Evolutionary conservation across 345 rosid genomes (phyloP).

Genomic region (Bruguiera sexangula): DNA sequence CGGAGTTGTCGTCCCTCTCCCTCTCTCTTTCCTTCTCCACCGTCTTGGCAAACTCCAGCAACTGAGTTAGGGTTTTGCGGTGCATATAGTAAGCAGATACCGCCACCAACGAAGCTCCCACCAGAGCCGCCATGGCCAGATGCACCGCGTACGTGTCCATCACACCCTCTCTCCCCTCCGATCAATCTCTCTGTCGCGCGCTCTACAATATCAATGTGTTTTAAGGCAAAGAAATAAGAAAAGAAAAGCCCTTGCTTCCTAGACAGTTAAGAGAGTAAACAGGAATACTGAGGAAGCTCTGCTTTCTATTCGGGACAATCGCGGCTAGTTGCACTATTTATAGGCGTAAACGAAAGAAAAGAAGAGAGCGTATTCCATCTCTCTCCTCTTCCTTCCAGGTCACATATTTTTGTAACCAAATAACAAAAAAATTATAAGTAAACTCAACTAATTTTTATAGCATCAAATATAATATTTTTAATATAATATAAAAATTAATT

Average conservation of each 20-base stretch:
- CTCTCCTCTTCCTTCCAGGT: background rate
- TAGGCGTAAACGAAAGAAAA: background rate
- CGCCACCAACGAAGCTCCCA: slow-evolving; percentile 92
- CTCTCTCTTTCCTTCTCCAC: slow-evolving; percentile 53
- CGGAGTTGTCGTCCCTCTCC: slow-evolving; percentile 43
- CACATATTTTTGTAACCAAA: background rate
- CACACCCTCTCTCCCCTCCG: background rate
- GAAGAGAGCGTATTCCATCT: background rate
- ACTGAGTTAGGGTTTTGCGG: slow-evolving; percentile 81
- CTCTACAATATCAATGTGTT: background rate
- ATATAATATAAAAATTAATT: no score
- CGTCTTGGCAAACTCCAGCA: slow-evolving; percentile 84
- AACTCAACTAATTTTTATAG: no score
- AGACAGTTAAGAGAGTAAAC: background rate
- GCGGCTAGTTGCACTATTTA: slow-evolving; percentile 20
- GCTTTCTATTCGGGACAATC: background rate
- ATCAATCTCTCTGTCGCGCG: background rate
- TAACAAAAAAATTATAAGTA: no score
- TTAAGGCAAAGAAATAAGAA: background rate
- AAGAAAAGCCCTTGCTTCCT: background rate
- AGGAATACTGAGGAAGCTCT: background rate
- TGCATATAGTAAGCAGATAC: slow-evolving; percentile 93
- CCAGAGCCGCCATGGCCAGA: slow-evolving; percentile 93
- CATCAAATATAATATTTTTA: no score
- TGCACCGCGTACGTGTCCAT: slow-evolving; percentile 83